Base-by-base conservation (phyloP, 2,329 filamentous ascomycete species). In the Didymella exigua region DNA sequence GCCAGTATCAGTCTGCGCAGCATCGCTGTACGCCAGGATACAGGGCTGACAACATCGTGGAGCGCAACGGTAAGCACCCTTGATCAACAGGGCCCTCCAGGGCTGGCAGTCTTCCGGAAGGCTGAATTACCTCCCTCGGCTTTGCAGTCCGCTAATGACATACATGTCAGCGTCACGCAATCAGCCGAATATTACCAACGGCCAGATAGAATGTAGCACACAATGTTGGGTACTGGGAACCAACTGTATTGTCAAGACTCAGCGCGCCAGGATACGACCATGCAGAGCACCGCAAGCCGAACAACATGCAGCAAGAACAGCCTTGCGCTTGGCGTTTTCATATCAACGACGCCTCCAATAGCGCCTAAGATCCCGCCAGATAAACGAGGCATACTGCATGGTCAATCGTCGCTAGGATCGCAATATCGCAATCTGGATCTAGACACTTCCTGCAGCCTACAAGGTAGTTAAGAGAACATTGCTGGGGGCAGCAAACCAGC, bases 361-460 rank as follows among this genome's bases (percentile, higher is more conserved):
- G 7, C 33, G 33, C 13, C 16, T 10, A 21, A 18, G 18, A 18
- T 36, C 18, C 18, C 9, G 33, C 18, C 33, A 37, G 34, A 18
- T 14, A 37, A 10, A n/a, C 18, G 21, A 40, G 16, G 14, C 4
- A 11, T 13, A n/a, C 37, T 10, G 31, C 38, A 43, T 49, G 16
- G 10, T 29, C 30, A 42, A 49, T 42, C 41, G 30, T 18, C 52
- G 47, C 46, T 55, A 50, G 34, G 29, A 50, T 55, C 36, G 29
- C 18, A 29, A 49, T 44, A 50, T 55, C 36, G 29, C 18, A 29
- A 49, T 44, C 9, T 27, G 30, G 27, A 47, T 53, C 37, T 18
- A 23, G n/a, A 16, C 31, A 19, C 31, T 26, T 6, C 42, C 43
- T 48, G 37, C 44, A 48, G 6, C n/a, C 26, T 18, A 37, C 44